Percentiles rank a stretch among this genome's conserved stretches.
Conservation (phyloP, 257 asterid species). For the Nicotiana tomentosiformis region DNA sequence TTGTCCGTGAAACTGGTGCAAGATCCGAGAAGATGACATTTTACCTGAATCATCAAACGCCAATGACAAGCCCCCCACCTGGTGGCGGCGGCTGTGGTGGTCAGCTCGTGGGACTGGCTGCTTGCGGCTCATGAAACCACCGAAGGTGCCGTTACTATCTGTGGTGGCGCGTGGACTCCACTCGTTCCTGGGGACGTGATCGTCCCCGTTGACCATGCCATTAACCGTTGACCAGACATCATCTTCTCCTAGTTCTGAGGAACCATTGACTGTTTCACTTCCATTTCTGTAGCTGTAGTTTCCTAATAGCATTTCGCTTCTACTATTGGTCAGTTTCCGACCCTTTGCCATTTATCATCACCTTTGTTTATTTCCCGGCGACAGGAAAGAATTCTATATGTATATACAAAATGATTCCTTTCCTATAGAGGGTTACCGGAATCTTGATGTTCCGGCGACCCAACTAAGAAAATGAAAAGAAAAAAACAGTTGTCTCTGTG, state of each 20-base stretch:
- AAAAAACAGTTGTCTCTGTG: not conserved
- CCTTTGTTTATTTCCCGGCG: constrained; percentile 16
- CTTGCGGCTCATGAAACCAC: constrained; percentile 23
- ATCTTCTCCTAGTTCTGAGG: constrained; percentile 63
- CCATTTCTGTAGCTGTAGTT: constrained; percentile 28
- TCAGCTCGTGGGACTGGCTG: constrained; percentile 21
- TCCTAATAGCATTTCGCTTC: constrained; percentile 59
- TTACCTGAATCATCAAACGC: constrained; percentile 49
- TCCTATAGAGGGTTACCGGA: constrained; percentile 20
- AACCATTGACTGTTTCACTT: constrained; percentile 30
- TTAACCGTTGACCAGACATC: constrained; percentile 73
- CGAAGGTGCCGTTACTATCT: constrained; percentile 28
- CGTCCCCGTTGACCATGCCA: constrained; percentile 30
- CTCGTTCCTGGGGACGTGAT: constrained; percentile 23
- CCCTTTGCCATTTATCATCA: constrained; percentile 66
- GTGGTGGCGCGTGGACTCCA: constrained; percentile 49
- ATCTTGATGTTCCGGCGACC: constrained; percentile 37
- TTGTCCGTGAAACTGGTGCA: constrained; percentile 49
- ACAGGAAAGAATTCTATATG: constrained; percentile 13
- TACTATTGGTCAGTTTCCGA: constrained; percentile 51
- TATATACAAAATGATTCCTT: not conserved
- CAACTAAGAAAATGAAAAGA: not conserved
- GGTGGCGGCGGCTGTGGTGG: constrained; percentile 16
- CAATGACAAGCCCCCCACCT: constrained; percentile 56
- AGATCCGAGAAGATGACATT: constrained; percentile 39